A percentile compares a stretch with the other conserved stretches of the same genome.
These are phyloP conservation scores for Rhizopogon vulgaris DNA, from an alignment of 768 basidiomycete genomes.

Conservation along the genomic window DNA sequence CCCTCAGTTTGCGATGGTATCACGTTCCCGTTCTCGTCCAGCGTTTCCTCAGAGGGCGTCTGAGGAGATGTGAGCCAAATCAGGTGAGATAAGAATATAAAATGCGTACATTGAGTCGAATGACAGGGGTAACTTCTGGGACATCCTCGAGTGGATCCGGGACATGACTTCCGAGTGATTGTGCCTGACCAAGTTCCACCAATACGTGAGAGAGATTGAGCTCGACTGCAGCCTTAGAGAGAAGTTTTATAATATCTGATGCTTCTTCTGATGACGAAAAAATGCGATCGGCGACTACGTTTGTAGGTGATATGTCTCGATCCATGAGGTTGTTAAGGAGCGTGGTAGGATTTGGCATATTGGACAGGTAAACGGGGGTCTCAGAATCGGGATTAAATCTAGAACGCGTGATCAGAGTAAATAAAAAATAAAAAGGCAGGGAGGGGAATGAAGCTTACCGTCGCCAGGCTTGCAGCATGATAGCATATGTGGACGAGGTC, in stretches of 20 bases:
- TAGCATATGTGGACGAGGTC: slow-evolving; percentile 56
- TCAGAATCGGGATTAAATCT: slow-evolving; percentile 36
- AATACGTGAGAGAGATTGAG: slow-evolving; percentile 45
- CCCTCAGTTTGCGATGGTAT: slow-evolving; percentile 14
- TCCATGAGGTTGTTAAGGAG: slow-evolving; percentile 42
- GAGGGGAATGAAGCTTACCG: slow-evolving; percentile 33
- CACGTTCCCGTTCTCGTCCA: slow-evolving; percentile 14
- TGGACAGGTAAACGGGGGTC: slow-evolving; percentile 11
- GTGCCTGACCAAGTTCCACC: slow-evolving; percentile 48
- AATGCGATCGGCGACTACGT: slow-evolving; percentile 52
- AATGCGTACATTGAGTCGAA: slow-evolving; percentile 35
- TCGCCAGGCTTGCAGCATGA: slow-evolving; percentile 56
- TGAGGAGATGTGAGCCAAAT: slow-evolving; percentile 1
- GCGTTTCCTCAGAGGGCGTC: slow-evolving; percentile 13
- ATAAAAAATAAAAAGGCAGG: neutral
- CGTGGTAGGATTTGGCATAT: slow-evolving; percentile 13
- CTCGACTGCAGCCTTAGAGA: slow-evolving; percentile 58
- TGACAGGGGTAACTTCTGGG: slow-evolving; percentile 60
- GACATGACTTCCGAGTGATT: slow-evolving; percentile 34
- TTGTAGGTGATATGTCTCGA: slow-evolving; percentile 42
- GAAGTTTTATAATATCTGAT: slow-evolving; percentile 42
- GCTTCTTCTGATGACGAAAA: slow-evolving; percentile 53
- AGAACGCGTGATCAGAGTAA: slow-evolving; percentile 10
- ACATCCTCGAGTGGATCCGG: slow-evolving; percentile 44
- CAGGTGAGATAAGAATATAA: neutral